A percentile compares a stretch with the other conserved stretches of the same genome.
Conservation (phyloP, 208 protist species). For the Sergeia podlipaevii region DNA sequence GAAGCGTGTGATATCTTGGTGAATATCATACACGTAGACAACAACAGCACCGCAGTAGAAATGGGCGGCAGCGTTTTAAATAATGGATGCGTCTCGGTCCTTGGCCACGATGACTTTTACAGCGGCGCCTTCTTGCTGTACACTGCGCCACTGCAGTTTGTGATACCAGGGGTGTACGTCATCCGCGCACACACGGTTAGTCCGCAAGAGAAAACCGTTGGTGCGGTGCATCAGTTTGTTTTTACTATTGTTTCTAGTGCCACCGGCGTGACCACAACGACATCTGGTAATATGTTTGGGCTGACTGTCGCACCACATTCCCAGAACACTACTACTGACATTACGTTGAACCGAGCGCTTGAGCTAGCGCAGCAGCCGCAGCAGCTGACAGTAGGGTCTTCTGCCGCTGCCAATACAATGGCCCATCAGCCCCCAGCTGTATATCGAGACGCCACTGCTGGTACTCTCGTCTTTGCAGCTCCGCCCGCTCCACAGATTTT, state of each 20-base stretch:
- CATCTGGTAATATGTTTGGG: constrained; percentile 18
- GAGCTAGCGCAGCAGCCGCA: too few species aligned
- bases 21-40: constrained; percentile 23
- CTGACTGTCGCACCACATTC: constrained; percentile 5
- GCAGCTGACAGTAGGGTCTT: too few species aligned
- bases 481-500: constrained; percentile 42
- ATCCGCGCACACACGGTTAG: constrained; percentile 68
- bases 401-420: too few species aligned
- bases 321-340: constrained; percentile 3
- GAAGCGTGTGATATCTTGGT: constrained; percentile 46
- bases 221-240: constrained; percentile 60
- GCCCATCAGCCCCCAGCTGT: not conserved
- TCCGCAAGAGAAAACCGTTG: constrained; percentile 33
- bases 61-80: not conserved
- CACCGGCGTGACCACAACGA: not conserved
- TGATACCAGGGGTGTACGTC: constrained; percentile 43
- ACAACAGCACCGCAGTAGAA: not conserved
- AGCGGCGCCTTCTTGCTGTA: constrained; percentile 55
- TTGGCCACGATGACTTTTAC: constrained; percentile 53
- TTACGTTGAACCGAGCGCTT: constrained; percentile 2
- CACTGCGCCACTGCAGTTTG: constrained; percentile 49
- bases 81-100: constrained; percentile 8
- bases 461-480: too few species aligned
- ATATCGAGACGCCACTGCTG: constrained; percentile 10
- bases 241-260: constrained; percentile 27